A percentile compares a stretch with the other conserved stretches of the same genome.
phyloP scores from a whole-genome alignment of 2,329 filamentous ascomycete species.

The Chaetomiaceae sp. region DNA sequence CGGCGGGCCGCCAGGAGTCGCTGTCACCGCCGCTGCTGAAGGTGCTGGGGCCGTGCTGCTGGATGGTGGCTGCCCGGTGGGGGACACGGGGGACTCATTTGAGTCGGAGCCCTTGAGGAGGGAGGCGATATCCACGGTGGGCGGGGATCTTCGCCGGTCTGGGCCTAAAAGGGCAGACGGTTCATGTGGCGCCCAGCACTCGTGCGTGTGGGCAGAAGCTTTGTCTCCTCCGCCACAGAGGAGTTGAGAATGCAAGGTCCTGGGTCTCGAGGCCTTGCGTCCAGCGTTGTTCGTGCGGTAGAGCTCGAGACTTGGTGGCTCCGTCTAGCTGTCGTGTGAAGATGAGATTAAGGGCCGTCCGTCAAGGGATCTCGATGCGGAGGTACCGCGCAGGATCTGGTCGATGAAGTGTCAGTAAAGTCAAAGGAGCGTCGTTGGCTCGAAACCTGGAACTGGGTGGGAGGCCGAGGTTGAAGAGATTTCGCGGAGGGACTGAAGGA shows the following conservation, averaged over 20 bases:
- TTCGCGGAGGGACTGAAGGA: slow-evolving; percentile 18
- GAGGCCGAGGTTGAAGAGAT: neutral
- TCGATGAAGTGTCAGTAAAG: neutral
- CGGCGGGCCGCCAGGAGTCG: slow-evolving; percentile 30
- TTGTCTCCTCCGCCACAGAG: neutral
- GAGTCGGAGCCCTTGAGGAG: slow-evolving; percentile 75
- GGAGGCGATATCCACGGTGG: slow-evolving; percentile 91
- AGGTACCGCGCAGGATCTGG: neutral
- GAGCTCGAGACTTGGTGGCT: neutral
- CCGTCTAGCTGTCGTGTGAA: neutral
- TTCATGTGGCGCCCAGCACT: slow-evolving; percentile 30
- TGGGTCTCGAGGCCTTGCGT: neutral
- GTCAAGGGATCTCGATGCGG: neutral
- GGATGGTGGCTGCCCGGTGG: slow-evolving; percentile 36
- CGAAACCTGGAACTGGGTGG: neutral
- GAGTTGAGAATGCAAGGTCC: too few relatives aligned
- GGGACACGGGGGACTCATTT: slow-evolving; percentile 60
- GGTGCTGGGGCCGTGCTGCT: slow-evolving; percentile 35
- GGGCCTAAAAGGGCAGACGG: slow-evolving; percentile 24
- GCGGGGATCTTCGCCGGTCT: slow-evolving; percentile 42
- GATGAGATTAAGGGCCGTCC: too few relatives aligned
- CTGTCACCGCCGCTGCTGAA: slow-evolving; percentile 36
- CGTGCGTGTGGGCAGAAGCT: neutral
- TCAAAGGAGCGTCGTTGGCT: neutral
- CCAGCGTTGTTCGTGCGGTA: neutral